Conservation (phyloP, 2,329 filamentous ascomycete species). For the Aspergillus ruber region DNA sequence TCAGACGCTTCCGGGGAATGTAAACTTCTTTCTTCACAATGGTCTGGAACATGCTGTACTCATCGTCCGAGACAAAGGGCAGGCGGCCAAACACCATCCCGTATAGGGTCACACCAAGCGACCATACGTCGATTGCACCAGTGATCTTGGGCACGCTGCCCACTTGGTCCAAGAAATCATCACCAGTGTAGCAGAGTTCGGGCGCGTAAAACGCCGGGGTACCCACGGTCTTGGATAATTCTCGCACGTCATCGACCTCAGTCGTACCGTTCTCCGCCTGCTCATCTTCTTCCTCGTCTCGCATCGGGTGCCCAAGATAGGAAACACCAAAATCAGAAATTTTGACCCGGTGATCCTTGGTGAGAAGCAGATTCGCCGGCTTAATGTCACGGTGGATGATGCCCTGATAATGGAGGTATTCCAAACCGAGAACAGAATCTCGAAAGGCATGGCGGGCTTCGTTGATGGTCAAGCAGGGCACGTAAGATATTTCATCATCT, state of each 20-base stretch:
- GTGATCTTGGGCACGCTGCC: constrained; percentile 66
- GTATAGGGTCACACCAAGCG: constrained; percentile 89
- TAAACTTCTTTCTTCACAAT: constrained; percentile 92
- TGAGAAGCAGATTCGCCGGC: constrained; percentile 85
- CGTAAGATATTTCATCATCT: constrained; percentile 84
- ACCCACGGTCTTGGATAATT: constrained; percentile 95
- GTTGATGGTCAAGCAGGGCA: constrained; percentile 83
- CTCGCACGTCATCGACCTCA: constrained; percentile 86
- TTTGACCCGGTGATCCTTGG: constrained; percentile 78
- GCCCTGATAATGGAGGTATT: constrained; percentile 85
- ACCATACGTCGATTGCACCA: constrained; percentile 95
- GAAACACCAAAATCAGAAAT: constrained; percentile 99
- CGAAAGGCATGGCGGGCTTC: constrained; percentile 79
- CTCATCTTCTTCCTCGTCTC: constrained; percentile 73
- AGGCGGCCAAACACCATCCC: constrained; percentile 91
- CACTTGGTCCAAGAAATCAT: constrained; percentile 50
- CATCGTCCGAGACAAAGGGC: constrained; percentile 85
- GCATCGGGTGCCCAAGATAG: constrained; percentile 83
- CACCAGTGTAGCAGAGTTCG: constrained; percentile 85
- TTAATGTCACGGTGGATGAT: constrained; percentile 83
- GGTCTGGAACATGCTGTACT: constrained; percentile 83
- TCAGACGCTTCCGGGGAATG: constrained; percentile 75
- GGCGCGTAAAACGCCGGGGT: constrained; percentile 97
- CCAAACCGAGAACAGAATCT: constrained; percentile 85
- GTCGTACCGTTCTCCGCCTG: constrained; percentile 71